Evolutionary conservation across 2,329 filamentous ascomycete genomes (phyloP).

Genomic region (Alternaria panax): DNA sequence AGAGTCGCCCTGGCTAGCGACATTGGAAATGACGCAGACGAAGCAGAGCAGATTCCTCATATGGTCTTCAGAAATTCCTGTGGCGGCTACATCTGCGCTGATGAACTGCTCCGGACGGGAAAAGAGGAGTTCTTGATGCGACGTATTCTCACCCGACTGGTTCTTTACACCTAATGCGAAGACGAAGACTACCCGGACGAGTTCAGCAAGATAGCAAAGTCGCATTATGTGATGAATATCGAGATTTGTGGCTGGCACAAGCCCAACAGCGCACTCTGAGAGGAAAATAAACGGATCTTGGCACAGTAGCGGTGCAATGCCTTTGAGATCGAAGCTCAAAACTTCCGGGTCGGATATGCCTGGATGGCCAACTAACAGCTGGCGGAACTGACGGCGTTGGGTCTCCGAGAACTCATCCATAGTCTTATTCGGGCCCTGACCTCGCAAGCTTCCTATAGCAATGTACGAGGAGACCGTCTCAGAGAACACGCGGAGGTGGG

Average conservation of each 20-base stretch:
- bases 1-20: conserved; percentile 33
- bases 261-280: conserved; percentile 75
- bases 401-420: conserved; percentile 72
- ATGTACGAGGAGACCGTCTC: conserved; percentile 90
- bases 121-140: conserved; percentile 12
- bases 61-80: conserved; percentile 33
- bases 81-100: conserved; percentile 35
- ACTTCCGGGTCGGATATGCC: conserved; percentile 48
- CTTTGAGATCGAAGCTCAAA: conserved; percentile 54
- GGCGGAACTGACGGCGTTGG: conserved; percentile 74
- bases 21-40: conserved; percentile 42
- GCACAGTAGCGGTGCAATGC: conserved; percentile 64
- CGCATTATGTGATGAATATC: conserved; percentile 82
- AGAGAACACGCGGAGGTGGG: conserved; percentile 84
- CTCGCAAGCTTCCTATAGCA: conserved; percentile 73
- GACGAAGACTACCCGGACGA: conserved; percentile 78
- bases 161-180: conserved; percentile 47
- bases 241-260: conserved; percentile 71
- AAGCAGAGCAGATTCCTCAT: conserved; percentile 43
- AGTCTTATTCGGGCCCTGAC: conserved; percentile 66
- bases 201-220: conserved; percentile 88
- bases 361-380: conserved; percentile 72
- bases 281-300: conserved; percentile 82
- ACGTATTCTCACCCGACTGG: conserved; percentile 9
- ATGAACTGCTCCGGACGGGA: conserved; percentile 33